Conservation (phyloP, 176 grass and related monocot species). For the Carex scoparia region DNA sequence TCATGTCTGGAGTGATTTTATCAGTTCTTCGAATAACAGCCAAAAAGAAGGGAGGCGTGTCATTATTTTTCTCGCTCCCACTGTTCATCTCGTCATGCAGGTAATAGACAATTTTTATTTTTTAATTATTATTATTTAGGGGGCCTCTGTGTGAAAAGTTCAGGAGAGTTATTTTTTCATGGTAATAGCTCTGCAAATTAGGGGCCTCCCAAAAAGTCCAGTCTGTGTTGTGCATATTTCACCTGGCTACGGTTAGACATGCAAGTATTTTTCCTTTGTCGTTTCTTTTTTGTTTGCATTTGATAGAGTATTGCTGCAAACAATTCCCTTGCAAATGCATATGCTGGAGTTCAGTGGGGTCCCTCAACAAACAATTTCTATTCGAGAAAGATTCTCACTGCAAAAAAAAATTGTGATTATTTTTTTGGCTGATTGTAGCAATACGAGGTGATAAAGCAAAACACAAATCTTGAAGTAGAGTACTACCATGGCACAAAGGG, state of each 20-base stretch:
- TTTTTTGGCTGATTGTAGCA: slow-evolving; percentile 42
- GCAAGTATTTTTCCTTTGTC: background rate
- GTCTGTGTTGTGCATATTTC: background rate
- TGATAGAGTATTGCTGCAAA: background rate
- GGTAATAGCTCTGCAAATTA: background rate
- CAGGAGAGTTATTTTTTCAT: background rate
- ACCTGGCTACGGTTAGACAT: background rate
- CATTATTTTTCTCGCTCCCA: slow-evolving; percentile 74
- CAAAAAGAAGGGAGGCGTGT: slow-evolving; percentile 28
- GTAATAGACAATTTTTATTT: slow-evolving; percentile 27
- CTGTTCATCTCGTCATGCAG: slow-evolving; percentile 69
- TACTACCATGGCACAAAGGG: slow-evolving; percentile 62
- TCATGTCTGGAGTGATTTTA: slow-evolving; percentile 24
- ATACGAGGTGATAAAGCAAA: slow-evolving; percentile 61
- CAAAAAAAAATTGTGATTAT: background rate
- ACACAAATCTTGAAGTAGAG: slow-evolving; percentile 62
- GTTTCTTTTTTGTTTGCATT: background rate
- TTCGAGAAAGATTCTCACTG: background rate
- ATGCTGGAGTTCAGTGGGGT: background rate
- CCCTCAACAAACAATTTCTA: background rate
- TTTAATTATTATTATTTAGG: background rate
- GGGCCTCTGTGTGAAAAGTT: background rate
- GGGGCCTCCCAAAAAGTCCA: background rate
- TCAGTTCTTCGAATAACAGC: slow-evolving; percentile 32
- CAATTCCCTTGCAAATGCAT: background rate